Evolutionary conservation across 805 yeast species (phyloP), one percentile per base, ranked within the genome.

Genomic region (Pichia nakasei): DNA sequence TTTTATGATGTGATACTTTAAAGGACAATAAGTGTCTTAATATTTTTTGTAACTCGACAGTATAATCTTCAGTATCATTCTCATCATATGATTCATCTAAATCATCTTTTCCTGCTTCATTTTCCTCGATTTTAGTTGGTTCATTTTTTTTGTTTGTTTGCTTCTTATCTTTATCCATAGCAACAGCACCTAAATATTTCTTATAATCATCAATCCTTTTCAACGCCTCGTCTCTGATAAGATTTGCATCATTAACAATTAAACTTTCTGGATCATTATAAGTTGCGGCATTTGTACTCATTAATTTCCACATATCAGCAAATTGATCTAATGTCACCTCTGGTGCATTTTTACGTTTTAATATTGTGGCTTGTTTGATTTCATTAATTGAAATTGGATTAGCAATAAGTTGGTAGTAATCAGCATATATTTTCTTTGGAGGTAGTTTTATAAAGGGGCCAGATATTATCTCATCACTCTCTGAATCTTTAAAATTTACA

Each of bases 361-460:
- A 15, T 13, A 32, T 38, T 32, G 57, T 46, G 72, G 47, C 74
- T 44, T 63, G 64, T 45, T 72, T 71, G 45, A 86, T 78, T 60
- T 84, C 91, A 45, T 75, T 70, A 13, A 86, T 60, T 0, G 95
- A 81, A 3, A 84, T 75, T 3, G 95, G 95, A 20, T 65, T 64
- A 42, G 67, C 61, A 39, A 85, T 78, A 41, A 76, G 67, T 48
- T 75, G 72, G 57, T 78, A 84, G 58, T 86, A 86, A 56, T 85
- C 94, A 0, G 95, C 86, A 54, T 82, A 85, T 35, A 75, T 61
- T 57, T 82, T 80, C 51, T 80, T 75, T 22, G 82, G 71, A 6
- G 95, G 96, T 35, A 85, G 66, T 54, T 75, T 77, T 46, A 77
- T 58, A 61, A 86, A 86, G 60, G 76, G 75, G 48, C 73, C 65